Conservation (phyloP, 192 early-diverging fungal species). For the Diversispora epigaea region DNA sequence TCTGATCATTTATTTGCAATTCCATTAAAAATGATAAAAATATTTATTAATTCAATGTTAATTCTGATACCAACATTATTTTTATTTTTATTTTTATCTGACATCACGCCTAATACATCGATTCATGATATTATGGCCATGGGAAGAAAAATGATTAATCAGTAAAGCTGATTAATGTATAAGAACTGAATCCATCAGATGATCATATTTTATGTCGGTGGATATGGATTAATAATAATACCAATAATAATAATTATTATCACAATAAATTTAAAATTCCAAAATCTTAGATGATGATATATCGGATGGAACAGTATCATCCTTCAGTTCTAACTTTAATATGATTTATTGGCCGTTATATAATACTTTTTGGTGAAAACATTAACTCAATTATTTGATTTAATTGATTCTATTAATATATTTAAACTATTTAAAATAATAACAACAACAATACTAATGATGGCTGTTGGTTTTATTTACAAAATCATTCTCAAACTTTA, state of each 20-base stretch:
- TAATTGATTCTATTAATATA: constrained; percentile 2
- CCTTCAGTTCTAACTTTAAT: constrained; percentile 18
- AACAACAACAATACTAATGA: constrained; percentile 26
- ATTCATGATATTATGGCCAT: constrained; percentile 28
- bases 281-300: constrained; percentile 16
- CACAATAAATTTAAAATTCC: background rate
- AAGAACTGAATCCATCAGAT: background rate
- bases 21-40: background rate
- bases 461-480: constrained; percentile 35
- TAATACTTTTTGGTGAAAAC: constrained; percentile 49
- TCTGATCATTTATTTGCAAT: constrained; percentile 14
- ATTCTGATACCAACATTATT: background rate
- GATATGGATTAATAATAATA: background rate
- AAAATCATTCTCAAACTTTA: constrained; percentile 39
- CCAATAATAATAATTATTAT: no score
- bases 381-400: constrained; percentile 31
- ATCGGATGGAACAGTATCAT: constrained; percentile 23
- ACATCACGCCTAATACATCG: constrained; percentile 6
- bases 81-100: constrained; percentile 8
- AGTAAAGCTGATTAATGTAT: constrained; percentile 7
- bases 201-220: background rate
- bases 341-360: constrained; percentile 49
- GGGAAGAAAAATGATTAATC: constrained; percentile 12
- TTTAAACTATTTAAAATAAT: background rate
- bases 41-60: background rate